Evolutionary conservation across 2,329 filamentous ascomycete species (phyloP), one percentile per base, ranked within the genome.

Genomic region (Metarhizium guizhouense): DNA sequence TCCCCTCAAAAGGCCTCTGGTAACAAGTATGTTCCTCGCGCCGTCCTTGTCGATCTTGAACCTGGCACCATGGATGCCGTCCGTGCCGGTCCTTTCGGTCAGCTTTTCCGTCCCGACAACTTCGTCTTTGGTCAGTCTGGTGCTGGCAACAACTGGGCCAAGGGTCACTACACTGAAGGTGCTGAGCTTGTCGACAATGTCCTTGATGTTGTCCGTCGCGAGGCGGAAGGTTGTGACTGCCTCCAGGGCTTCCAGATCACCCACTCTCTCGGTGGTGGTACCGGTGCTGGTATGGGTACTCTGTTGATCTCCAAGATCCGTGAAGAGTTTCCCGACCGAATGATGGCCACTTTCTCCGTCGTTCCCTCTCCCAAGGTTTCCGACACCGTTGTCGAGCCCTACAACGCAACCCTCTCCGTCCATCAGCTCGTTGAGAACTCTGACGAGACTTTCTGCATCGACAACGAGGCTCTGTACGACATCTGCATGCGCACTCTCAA

Each of bases 71-170:
- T 97, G 93, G 94, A 99, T 70, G 94, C 94, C 67, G 93, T 99
- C 80, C 93, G 93, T 75, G 90, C 93, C 68, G 93, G 94, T 76
- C 94, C 94, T 65, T 97, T 97, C 75, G 94, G 94, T 68, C 89
- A 96, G 82, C 91, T 99, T 67, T 97, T 99, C 91, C 92, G 94
- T 64, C 94, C 94, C 74, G 94, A 99, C 82, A 99, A 97, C 88
- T 97, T 97, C 79, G 91, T 97, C 73, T 97, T 97, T 77, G 94
- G 94, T 69, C 94, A 97, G 82, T 97, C 94, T 69, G 93, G 94
- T 84, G 94, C 94, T 75, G 94, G 94, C 80, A 99, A 99, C 90
- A 97, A 97, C 87, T 99, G 94, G 94, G 94, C 94, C 77, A 99
- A 97, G 87, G 94, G 94, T 80, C 94, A 99, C 77, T 99, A 99